Evolutionary conservation across 345 rosid genomes (phyloP), one percentile per base, ranked within the genome.

Genomic region (Hypericum perforatum): DNA sequence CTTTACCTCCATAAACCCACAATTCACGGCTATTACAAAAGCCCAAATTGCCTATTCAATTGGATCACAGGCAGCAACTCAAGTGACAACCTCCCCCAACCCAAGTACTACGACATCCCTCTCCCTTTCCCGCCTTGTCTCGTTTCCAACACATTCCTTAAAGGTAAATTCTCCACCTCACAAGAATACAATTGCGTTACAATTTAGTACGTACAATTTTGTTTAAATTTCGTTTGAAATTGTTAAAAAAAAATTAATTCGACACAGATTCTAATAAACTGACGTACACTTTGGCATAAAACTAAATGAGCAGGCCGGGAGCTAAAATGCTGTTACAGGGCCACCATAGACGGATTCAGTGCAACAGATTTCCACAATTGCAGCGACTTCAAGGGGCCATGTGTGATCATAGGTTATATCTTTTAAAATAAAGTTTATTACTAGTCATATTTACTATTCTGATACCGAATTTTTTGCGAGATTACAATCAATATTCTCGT

Each of bases 351-450:
- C 59, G 95, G 97, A 56, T 84, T 82, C 59, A 70, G 94, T 52
- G 97, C 95, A n/a, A 63, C 78, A 2, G 76, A 73, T 16, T 90
- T 90, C 64, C 97, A 90, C 14, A 70, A 70, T 29, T 79, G 79
- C 57, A 66, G 86, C 58, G 91, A 86, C 68, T 86, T 86, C 84
- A 82, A 84, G 75, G 94, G 97, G 39, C 95, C 95, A 7, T 90
- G 94, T 62, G 95, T 90, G 52, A 76, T 90, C 16, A 77, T 86
- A 43, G 95, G 89, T 46, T n/a, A n/a, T n/a, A n/a, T n/a, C n/a
- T n/a, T n/a, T n/a, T n/a, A n/a, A n/a, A n/a, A n/a, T n/a, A n/a
- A n/a, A n/a, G n/a, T n/a, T n/a, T n/a, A n/a, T n/a, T n/a, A n/a
- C n/a, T n/a, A n/a, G n/a, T n/a, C n/a, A n/a, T n/a, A n/a, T n/a